Conservation (phyloP, 352 stramenopile genomes). For the Globisporangium alternatum region DNA sequence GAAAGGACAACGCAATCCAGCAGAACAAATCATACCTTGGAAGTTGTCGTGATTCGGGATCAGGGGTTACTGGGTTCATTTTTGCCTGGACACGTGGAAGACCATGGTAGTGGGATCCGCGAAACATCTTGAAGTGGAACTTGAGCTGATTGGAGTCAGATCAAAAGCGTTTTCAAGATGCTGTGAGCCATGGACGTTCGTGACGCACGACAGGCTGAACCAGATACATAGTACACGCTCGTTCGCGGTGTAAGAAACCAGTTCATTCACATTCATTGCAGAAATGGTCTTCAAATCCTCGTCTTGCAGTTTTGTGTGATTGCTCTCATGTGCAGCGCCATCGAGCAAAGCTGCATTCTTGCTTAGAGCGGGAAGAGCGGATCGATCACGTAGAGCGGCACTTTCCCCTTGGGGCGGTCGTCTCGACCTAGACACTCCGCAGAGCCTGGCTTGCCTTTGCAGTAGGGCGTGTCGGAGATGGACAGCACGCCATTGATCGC, state of each 20-base stretch:
- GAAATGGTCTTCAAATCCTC: background rate
- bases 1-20: background rate
- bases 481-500: background rate
- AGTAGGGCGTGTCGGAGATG: background rate
- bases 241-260: background rate
- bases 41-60: slow-evolving; percentile 3
- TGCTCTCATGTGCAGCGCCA: too few relatives aligned
- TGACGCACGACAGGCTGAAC: background rate
- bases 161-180: background rate
- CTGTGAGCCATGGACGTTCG: background rate
- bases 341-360: background rate
- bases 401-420: background rate
- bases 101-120: background rate
- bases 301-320: too few relatives aligned
- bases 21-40: background rate
- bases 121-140: background rate
- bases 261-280: too few relatives aligned
- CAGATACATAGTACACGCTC: background rate
- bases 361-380: background rate
- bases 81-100: background rate
- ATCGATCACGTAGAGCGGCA: background rate
- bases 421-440: background rate
- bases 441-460: background rate
- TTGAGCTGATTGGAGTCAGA: background rate
- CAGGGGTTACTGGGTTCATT: slow-evolving; percentile 1